phyloP scores from a whole-genome alignment of 2,329 filamentous ascomycete genomes.

The Ascochyta rabiei region DNA sequence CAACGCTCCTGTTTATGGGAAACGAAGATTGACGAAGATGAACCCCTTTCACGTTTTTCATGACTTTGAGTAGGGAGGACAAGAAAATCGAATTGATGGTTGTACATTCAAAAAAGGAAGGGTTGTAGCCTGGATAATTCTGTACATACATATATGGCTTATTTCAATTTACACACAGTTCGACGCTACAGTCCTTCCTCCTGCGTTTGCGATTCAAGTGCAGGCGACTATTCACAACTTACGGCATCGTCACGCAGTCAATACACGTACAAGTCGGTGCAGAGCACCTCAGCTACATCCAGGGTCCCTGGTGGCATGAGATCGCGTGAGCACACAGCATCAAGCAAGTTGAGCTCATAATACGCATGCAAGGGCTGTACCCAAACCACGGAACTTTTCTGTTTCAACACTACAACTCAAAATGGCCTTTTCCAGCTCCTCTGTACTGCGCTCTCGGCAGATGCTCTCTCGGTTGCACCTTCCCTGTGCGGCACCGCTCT shows the following conservation, averaged over 20 bases:
- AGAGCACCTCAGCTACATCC: neutral
- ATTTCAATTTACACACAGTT: slow-evolving; percentile 1
- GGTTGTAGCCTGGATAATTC: slow-evolving; percentile 1
- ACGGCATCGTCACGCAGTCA: too few species aligned
- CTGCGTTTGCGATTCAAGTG: neutral
- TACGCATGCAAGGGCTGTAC: neutral
- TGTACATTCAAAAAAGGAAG: slow-evolving; percentile 6
- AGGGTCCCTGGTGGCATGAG: slow-evolving; percentile 6
- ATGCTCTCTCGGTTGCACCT: neutral
- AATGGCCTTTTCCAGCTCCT: neutral
- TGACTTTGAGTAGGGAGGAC: neutral
- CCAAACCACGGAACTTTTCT: neutral
- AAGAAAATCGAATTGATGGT: slow-evolving; percentile 1
- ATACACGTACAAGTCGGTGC: too few species aligned
- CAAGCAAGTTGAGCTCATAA: neutral
- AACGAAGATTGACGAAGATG: slow-evolving; percentile 1
- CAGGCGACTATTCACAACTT: neutral
- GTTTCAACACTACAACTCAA: neutral
- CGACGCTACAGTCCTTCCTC: neutral
- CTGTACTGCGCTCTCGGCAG: slow-evolving; percentile 4
- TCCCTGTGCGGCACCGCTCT: neutral
- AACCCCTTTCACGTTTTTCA: slow-evolving; percentile 6
- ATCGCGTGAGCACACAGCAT: neutral
- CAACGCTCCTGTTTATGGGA: neutral
- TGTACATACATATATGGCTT: slow-evolving; percentile 11